These are phyloP conservation scores for Cystobasidiaceae sp. DNA, from an alignment of 1,284 basidiomycete genomes.

Conservation along the genomic window DNA sequence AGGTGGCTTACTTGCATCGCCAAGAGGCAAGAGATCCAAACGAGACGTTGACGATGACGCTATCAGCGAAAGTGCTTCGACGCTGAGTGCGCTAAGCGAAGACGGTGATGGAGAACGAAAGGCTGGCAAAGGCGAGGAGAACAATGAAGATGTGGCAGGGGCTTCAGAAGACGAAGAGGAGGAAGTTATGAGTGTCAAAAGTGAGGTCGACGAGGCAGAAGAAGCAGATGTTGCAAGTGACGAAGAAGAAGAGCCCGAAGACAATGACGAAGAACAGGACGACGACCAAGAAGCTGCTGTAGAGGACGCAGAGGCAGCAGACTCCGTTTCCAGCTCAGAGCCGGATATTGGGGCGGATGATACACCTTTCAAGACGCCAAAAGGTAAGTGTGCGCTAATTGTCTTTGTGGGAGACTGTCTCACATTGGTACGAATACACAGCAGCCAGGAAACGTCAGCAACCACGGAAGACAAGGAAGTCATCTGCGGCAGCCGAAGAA, in stretches of 20 bases:
- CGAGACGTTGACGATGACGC: constrained; percentile 1
- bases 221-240: neutral
- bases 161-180: neutral
- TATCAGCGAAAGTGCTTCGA: constrained; percentile 20
- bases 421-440: neutral
- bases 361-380: constrained; percentile 23
- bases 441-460: constrained; percentile 7
- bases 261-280: neutral
- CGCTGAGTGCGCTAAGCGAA: constrained; percentile 21
- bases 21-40: neutral
- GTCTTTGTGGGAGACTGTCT: neutral
- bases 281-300: neutral
- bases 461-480: neutral
- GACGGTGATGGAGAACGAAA: constrained; percentile 4
- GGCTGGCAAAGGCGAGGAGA: neutral
- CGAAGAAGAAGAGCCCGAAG: neutral
- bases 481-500: neutral
- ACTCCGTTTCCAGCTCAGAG: neutral
- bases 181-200: too few relatives aligned
- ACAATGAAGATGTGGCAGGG: neutral
- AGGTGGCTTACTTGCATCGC: neutral
- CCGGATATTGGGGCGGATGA: constrained; percentile 20
- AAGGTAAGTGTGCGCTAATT: constrained; percentile 3
- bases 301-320: neutral
- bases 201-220: neutral